Conservation (phyloP, 2,329 filamentous ascomycete genomes). For the Talaromyces piceae region DNA sequence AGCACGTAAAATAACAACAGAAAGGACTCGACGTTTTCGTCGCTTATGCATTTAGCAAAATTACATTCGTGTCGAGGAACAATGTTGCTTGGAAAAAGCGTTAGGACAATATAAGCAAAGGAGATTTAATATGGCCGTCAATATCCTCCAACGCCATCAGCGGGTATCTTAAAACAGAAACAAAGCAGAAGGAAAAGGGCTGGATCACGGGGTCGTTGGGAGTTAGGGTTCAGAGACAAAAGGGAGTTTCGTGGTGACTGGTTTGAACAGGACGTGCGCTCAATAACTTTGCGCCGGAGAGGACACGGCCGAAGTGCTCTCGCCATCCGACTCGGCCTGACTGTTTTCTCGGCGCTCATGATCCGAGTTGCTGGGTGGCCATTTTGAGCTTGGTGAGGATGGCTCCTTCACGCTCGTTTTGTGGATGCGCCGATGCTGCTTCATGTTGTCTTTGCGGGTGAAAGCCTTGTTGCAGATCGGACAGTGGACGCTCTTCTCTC, state of each 20-base stretch:
- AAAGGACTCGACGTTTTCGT: too few relatives aligned
- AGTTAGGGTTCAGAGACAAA: too few relatives aligned
- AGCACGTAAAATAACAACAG: not conserved
- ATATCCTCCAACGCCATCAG: not conserved
- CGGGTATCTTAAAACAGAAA: not conserved
- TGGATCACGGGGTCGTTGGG: too few relatives aligned
- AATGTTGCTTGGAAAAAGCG: not conserved
- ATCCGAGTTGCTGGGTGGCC: not conserved
- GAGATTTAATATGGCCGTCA: not conserved
- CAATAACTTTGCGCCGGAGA: not conserved
- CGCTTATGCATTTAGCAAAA: not conserved
- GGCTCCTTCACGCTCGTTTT: constrained; percentile 28
- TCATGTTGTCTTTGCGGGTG: constrained; percentile 64
- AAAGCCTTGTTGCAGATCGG: constrained; percentile 62
- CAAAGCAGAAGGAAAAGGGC: too few relatives aligned
- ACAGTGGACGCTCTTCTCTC: constrained; percentile 61
- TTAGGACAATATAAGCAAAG: not conserved
- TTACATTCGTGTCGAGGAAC: not conserved
- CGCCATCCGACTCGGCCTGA: not conserved
- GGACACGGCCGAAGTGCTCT: not conserved
- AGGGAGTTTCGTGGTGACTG: not conserved
- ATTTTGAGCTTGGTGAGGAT: constrained; percentile 3
- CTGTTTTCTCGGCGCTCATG: not conserved
- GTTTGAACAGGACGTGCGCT: not conserved
- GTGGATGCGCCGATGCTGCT: constrained; percentile 59